phyloP scores from a whole-genome alignment of 225 moss, liverwort and hornwort species.

The Thuidium tamariscinum region DNA sequence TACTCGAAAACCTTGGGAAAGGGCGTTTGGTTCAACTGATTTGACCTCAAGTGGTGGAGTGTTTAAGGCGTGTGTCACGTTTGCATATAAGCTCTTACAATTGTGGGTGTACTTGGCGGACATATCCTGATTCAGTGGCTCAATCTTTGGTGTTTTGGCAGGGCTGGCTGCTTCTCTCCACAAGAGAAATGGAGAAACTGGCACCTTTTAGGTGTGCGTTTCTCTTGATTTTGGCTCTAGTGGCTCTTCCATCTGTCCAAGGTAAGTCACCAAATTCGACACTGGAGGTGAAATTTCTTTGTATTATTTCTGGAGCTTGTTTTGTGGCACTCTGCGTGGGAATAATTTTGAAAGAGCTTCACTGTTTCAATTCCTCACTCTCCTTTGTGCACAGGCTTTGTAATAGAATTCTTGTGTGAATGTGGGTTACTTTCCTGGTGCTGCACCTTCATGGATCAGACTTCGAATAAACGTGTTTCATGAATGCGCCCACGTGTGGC shows the following conservation, averaged over 20 bases:
- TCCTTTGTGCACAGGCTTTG: neutral
- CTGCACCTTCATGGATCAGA: neutral
- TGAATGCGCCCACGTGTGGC: neutral
- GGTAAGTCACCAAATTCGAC: neutral
- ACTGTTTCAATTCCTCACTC: neutral
- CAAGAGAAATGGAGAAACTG: constrained; percentile 28
- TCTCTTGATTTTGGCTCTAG: constrained; percentile 16
- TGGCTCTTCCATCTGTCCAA: constrained; percentile 21
- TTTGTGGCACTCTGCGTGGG: neutral
- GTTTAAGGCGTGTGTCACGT: neutral
- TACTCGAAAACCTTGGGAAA: neutral
- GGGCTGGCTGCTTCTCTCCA: constrained; percentile 10
- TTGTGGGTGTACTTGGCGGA: neutral
- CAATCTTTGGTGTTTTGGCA: neutral
- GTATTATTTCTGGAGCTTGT: neutral
- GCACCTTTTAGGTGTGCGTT: constrained; percentile 36
- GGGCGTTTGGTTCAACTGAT: no score
- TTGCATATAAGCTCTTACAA: neutral
- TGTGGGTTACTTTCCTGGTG: neutral
- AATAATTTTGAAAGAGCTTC: neutral
- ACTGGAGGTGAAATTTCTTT: neutral
- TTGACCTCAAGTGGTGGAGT: neutral
- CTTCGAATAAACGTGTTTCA: neutral
- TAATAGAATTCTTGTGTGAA: neutral
- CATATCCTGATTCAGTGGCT: neutral